Evolutionary conservation across 1,284 basidiomycete species (phyloP), one percentile per base, ranked within the genome.

Genomic region (Fereydounia khargensis): DNA sequence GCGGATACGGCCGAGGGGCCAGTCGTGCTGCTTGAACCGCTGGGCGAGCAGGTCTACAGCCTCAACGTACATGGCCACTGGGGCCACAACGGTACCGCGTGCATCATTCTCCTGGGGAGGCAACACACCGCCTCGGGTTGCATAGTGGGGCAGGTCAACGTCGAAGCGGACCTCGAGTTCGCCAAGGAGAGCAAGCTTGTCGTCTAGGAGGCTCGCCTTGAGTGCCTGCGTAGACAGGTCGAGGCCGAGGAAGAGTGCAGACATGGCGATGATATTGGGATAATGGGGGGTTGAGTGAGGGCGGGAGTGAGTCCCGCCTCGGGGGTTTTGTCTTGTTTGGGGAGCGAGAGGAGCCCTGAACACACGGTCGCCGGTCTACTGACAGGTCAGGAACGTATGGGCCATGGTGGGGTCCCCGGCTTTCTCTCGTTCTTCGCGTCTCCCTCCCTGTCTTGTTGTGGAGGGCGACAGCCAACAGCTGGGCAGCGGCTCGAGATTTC

Each of bases 201-300:
- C 79, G 18, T 82, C 78, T 54, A 88, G 82, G 34, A 91, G 51
- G 1, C 78, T 78, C 0, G 78, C 78, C 76, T 91, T 92, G 63
- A 91, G 82, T 42, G 88, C 86, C 73, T 95, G 89, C 0, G 89
- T 92, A 6, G 87, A 89, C 35, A 89, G 81, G 76, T 94, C 89
- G 46, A 92, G 81, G 11, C 90, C 89, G 20, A 92, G 84, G 74
- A 90, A 91, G 44, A 86, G 82, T 1, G 70, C 47, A 13, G 30
- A 22, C 3, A 31, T 20, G 35, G 39, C n/a, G 49, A 51, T 58
- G 6, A 34, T 39, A n/a, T n/a, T n/a, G n/a, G n/a, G n/a, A n/a
- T n/a, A n/a, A n/a, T n/a, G n/a, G n/a, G n/a, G n/a, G n/a, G n/a
- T n/a, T n/a, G n/a, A n/a, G n/a, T n/a, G n/a, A n/a, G n/a, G n/a